Conservation (phyloP, 75 land plant genomes). For the Larix kaempferi region DNA sequence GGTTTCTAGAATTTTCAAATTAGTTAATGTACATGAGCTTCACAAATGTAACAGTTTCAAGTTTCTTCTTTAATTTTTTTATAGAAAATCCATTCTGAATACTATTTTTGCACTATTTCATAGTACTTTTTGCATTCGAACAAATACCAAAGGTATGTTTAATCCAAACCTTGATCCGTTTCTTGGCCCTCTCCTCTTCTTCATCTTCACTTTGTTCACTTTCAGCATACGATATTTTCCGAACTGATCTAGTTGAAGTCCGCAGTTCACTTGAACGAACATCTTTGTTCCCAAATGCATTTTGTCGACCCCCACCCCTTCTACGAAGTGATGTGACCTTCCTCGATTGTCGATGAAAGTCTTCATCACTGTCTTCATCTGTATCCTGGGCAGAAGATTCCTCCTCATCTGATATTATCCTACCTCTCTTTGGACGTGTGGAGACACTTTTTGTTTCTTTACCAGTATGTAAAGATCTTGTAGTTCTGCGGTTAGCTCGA, state of each 20-base stretch:
- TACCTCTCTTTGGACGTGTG: constrained; percentile 44
- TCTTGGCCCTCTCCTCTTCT: constrained; percentile 66
- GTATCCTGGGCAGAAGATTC: constrained; percentile 54
- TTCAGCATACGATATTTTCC: constrained; percentile 98
- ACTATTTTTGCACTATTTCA: background rate
- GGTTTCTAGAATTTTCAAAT: no score
- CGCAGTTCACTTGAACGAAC: constrained; percentile 59
- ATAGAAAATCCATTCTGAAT: background rate
- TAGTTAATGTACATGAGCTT: background rate
- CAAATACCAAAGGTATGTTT: background rate
- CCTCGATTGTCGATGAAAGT: constrained; percentile 35
- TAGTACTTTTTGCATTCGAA: background rate
- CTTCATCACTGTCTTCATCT: constrained; percentile 64
- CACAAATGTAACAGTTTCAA: constrained; percentile 1
- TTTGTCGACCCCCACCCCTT: constrained; percentile 21
- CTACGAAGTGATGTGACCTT: constrained; percentile 24
- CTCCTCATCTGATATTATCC: constrained; percentile 44
- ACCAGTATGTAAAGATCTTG: constrained; percentile 25
- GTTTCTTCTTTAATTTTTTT: no score
- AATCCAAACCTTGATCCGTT: constrained; percentile 38
- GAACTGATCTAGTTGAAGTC: constrained; percentile 71
- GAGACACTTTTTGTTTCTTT: constrained; percentile 27
- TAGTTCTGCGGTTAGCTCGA: constrained; percentile 29
- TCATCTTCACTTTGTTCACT: constrained; percentile 90
- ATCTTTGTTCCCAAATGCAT: constrained; percentile 9